phyloP scores from a whole-genome alignment of 495 filamentous ascomycete genomes.

The Hypoxylon intermedium region DNA sequence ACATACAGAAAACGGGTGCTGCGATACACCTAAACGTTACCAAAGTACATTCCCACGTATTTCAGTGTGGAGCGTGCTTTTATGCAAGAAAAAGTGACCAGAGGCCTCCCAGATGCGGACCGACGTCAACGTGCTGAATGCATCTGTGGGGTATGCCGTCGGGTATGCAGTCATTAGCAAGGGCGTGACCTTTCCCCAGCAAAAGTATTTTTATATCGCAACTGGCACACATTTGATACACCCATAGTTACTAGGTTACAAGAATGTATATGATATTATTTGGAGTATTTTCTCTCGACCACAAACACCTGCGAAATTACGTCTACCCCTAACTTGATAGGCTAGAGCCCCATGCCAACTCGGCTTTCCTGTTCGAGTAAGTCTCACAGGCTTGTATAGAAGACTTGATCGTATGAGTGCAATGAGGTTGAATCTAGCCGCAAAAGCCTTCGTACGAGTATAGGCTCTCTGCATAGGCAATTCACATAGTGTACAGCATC shows the following conservation, averaged over 20 bases:
- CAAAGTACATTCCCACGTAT: slow-evolving; percentile 16
- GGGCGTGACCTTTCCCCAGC: neutral
- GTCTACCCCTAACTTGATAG: neutral
- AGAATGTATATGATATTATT: neutral
- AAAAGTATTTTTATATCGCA: slow-evolving; percentile 3
- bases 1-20: slow-evolving; percentile 15
- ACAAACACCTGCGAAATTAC: neutral
- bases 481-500: too few species aligned
- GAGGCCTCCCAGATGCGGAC: slow-evolving; percentile 26
- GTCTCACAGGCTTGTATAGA: neutral
- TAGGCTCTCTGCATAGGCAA: too few species aligned
- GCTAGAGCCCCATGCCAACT: neutral
- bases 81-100: neutral
- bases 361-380: slow-evolving; percentile 14
- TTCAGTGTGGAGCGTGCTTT: neutral
- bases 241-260: neutral
- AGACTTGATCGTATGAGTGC: too few species aligned
- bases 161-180: too few species aligned
- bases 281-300: neutral
- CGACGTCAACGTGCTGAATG: slow-evolving; percentile 10
- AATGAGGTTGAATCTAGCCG: too few species aligned
- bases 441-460: too few species aligned
- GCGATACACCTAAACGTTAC: slow-evolving; percentile 23
- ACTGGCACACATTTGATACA: slow-evolving; percentile 6
- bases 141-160: slow-evolving; percentile 15